A percentile compares a stretch with the other conserved stretches of the same genome.
Conservation (phyloP, 179 eudicot genomes). For the Silene noctiflora region DNA sequence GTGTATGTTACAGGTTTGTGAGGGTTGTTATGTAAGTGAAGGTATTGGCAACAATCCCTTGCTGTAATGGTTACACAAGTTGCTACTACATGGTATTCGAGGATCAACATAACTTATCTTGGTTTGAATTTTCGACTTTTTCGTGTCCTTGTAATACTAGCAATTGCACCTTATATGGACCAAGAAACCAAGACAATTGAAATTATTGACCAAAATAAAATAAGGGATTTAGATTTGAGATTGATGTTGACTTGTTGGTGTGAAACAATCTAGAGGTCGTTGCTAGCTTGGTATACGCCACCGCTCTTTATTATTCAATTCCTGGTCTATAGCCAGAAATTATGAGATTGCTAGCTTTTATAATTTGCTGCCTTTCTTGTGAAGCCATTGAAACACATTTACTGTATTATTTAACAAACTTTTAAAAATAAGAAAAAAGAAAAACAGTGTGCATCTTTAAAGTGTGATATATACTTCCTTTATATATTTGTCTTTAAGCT, state of each 20-base stretch:
- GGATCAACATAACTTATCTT: too few relatives aligned
- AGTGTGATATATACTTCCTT: too few relatives aligned
- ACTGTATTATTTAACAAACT: neutral
- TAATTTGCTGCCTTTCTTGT: slow-evolving; percentile 27
- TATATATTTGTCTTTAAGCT: too few relatives aligned
- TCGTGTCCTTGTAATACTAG: neutral
- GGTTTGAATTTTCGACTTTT: neutral
- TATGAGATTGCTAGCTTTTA: slow-evolving; percentile 27
- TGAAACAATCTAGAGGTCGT: neutral
- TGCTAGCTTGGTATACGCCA: slow-evolving; percentile 23
- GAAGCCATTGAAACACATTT: slow-evolving; percentile 22
- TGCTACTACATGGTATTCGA: too few relatives aligned
- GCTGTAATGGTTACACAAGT: too few relatives aligned
- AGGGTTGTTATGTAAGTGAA: too few relatives aligned
- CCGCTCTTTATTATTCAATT: slow-evolving; percentile 19
- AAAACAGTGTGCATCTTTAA: too few relatives aligned
- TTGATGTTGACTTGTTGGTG: neutral
- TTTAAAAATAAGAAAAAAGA: too few relatives aligned
- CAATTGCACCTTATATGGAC: neutral
- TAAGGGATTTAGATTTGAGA: neutral
- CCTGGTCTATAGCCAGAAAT: slow-evolving; percentile 25
- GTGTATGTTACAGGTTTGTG: too few relatives aligned
- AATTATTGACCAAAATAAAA: neutral
- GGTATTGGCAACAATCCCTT: too few relatives aligned
- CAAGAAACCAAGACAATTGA: neutral